These are phyloP conservation scores for Oligophagozyma castellii DNA, from an alignment of 1,139 yeast species.

Conservation along the genomic window DNA sequence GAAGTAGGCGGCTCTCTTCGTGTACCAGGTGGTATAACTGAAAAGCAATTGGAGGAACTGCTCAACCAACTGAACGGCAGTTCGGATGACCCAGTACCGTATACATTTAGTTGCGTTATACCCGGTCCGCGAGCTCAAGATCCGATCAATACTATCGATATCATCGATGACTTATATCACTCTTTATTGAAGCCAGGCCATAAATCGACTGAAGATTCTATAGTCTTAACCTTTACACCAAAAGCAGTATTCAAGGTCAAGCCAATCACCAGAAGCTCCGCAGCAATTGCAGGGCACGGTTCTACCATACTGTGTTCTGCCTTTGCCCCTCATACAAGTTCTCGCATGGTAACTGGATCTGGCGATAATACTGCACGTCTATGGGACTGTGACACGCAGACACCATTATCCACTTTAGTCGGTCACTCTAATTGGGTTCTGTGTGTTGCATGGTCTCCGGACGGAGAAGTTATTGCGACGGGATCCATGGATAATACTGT, in stretches of 20 bases:
- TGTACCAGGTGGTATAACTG: constrained; percentile 84
- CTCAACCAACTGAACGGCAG: constrained; percentile 58
- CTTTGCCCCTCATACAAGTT: constrained; percentile 82
- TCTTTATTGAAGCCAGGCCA: constrained; percentile 78
- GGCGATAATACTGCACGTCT: constrained; percentile 96
- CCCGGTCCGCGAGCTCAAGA: constrained; percentile 30
- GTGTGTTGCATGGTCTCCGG: constrained; percentile 89
- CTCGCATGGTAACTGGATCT: constrained; percentile 87
- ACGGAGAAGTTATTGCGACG: constrained; percentile 83
- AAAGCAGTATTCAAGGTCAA: constrained; percentile 88
- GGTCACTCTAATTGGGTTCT: constrained; percentile 95
- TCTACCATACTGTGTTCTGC: constrained; percentile 83
- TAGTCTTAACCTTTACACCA: constrained; percentile 87
- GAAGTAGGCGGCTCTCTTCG: constrained; percentile 71
- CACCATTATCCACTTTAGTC: constrained; percentile 63
- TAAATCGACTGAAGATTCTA: constrained; percentile 83
- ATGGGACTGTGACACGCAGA: constrained; percentile 95
- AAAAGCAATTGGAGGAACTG: constrained; percentile 76
- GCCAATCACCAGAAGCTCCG: constrained; percentile 82
- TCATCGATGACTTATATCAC: constrained; percentile 59
- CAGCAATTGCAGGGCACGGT: constrained; percentile 93
- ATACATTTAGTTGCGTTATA: constrained; percentile 59
- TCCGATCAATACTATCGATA: constrained; percentile 40
- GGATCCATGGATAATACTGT: constrained; percentile 92
- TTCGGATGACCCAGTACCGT: constrained; percentile 78